Percentiles rank a stretch among this genome's conserved stretches.
Evolutionary conservation across 1,139 yeast species (phyloP).

Genomic region (Yamadazyma sp.): DNA sequence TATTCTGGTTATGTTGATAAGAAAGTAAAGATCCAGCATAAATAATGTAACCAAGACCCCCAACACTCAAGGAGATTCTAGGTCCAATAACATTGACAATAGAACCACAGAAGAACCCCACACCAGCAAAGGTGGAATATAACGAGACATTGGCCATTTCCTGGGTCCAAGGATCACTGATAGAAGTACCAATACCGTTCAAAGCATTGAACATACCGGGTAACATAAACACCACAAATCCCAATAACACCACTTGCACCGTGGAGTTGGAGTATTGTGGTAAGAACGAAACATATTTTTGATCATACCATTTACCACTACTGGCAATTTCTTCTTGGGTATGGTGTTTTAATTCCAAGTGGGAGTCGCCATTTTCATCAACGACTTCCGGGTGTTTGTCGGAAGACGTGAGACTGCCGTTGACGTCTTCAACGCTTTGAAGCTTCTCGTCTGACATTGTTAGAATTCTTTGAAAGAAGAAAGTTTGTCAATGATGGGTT

Average conservation of each 20-base stretch:
- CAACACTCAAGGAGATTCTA: slow-evolving; percentile 47
- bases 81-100: slow-evolving; percentile 56
- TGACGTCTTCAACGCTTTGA: slow-evolving; percentile 14
- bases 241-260: slow-evolving; percentile 44
- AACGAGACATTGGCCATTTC: slow-evolving; percentile 49
- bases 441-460: slow-evolving; percentile 17
- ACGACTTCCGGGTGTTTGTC: slow-evolving; percentile 7
- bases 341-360: slow-evolving; percentile 27
- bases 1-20: slow-evolving; percentile 7
- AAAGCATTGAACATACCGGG: slow-evolving; percentile 63
- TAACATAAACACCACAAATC: slow-evolving; percentile 53
- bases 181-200: slow-evolving; percentile 51
- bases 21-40: slow-evolving; percentile 54
- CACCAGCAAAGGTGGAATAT: slow-evolving; percentile 55
- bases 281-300: slow-evolving; percentile 21
- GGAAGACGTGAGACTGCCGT: slow-evolving; percentile 15
- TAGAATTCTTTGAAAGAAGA: too few species aligned
- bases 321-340: slow-evolving; percentile 29
- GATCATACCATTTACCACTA: slow-evolving; percentile 45
- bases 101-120: slow-evolving; percentile 64
- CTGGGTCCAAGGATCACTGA: slow-evolving; percentile 43
- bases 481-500: too few species aligned
- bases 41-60: slow-evolving; percentile 57
- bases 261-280: slow-evolving; percentile 47
- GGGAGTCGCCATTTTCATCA: slow-evolving; percentile 13